These are phyloP conservation scores for Podospora appendiculata DNA, from an alignment of 495 filamentous ascomycete genomes.

Conservation along the genomic window DNA sequence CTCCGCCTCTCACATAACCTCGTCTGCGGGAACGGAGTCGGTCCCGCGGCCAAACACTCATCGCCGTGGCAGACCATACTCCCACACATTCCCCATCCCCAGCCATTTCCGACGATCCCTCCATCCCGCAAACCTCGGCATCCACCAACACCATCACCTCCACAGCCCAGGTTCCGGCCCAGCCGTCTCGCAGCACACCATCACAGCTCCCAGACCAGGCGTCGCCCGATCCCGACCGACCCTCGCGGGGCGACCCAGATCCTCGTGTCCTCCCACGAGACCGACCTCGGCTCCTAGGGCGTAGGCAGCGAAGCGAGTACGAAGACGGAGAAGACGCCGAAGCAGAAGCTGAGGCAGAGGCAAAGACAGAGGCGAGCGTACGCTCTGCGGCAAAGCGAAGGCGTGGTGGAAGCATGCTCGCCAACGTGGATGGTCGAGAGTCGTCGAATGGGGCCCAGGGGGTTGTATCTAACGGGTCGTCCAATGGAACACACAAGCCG, in stretches of 20 bases:
- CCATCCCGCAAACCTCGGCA: slow-evolving; percentile 30
- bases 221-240: slow-evolving; percentile 1
- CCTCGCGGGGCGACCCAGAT: neutral
- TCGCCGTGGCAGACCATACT: slow-evolving; percentile 29
- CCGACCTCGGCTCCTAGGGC: slow-evolving; percentile 15
- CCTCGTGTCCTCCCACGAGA: slow-evolving; percentile 3
- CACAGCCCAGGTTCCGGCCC: slow-evolving; percentile 18
- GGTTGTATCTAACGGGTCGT: slow-evolving; percentile 31
- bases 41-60: slow-evolving; percentile 21
- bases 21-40: slow-evolving; percentile 19
- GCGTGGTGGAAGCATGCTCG: slow-evolving; percentile 22
- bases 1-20: neutral
- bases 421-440: slow-evolving; percentile 23
- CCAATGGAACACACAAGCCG: slow-evolving; percentile 32
- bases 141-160: slow-evolving; percentile 28
- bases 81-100: slow-evolving; percentile 17
- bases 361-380: neutral
- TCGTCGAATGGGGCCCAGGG: slow-evolving; percentile 27
- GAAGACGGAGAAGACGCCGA: slow-evolving; percentile 14
- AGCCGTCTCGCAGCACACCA: neutral
- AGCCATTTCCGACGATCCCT: slow-evolving; percentile 34
- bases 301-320: slow-evolving; percentile 14
- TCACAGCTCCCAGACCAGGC: slow-evolving; percentile 5
- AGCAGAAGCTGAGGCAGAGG: neutral
- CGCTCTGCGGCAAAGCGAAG: slow-evolving; percentile 16